Conservation (phyloP, 1,139 yeast genomes). For the Chernovozyma aurita region DNA sequence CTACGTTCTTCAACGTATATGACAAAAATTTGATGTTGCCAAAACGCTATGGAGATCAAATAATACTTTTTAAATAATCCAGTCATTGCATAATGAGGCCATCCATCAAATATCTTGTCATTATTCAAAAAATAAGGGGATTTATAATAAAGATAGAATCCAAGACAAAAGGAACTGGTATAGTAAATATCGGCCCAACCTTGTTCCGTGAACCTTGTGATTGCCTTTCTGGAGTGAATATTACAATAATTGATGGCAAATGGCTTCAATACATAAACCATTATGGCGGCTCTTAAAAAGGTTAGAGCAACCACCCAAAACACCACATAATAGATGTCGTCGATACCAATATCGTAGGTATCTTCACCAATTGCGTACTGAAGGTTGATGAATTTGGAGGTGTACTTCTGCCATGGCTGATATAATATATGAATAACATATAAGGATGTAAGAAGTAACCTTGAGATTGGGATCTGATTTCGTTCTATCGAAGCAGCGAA, state of each 20-base stretch:
- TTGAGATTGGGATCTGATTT: conserved; percentile 36
- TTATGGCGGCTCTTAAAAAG: conserved; percentile 54
- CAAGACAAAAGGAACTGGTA: conserved; percentile 50
- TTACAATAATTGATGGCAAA: conserved; percentile 44
- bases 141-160: conserved; percentile 51
- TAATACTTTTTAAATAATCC: conserved; percentile 63
- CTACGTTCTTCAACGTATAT: conserved; percentile 73
- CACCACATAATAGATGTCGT: conserved; percentile 54
- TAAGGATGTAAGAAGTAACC: conserved; percentile 24
- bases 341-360: conserved; percentile 49
- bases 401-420: conserved; percentile 19
- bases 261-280: conserved; percentile 58
- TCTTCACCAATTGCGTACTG: conserved; percentile 36
- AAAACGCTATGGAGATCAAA: conserved; percentile 64
- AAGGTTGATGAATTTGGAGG: conserved; percentile 44
- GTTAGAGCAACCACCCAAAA: conserved; percentile 56
- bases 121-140: conserved; percentile 60
- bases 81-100: conserved; percentile 67
- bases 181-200: conserved; percentile 76
- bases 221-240: conserved; percentile 47
- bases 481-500: conserved; percentile 30
- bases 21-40: conserved; percentile 79
- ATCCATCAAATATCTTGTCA: conserved; percentile 58
- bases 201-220: conserved; percentile 78
- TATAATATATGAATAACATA: conserved; percentile 23